Evolutionary conservation across 2,329 filamentous ascomycete species (phyloP), one percentile per base, ranked within the genome.

Genomic region (Aphanoascus verrucosus): DNA sequence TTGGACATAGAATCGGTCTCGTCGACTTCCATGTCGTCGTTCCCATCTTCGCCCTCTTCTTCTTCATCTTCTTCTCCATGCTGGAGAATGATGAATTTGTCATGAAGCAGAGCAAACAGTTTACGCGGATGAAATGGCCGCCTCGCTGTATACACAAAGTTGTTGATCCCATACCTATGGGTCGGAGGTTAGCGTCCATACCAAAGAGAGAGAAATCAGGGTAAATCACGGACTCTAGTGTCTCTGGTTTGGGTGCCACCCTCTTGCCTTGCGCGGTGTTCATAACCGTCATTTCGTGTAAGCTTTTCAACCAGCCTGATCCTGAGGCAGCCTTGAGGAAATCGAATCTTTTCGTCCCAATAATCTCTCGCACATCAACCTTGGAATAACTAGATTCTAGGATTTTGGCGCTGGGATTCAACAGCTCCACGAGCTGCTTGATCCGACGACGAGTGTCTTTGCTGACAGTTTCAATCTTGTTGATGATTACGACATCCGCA

Each of bases 401-500:
- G 4, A 87, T 69, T 62, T 82, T 84, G 42, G 83, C 83, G 0
- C 75, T 73, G 1, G 80, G 84, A 57, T 88, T 88, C 14, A 88
- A 74, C 48, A 79, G 76, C 54, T 74, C 74, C 52, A 86, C 68
- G 8, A 85, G 67, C 0, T 74, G 70, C 2, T 72, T 64, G 52
- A 85, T 74, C 2, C 77, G 70, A 3, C 66, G 61, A 15, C 74
- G 70, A 0, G 71, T 75, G 17, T 62, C 68, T 4, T 68, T 64
- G 40, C 73, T 66, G 12, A 85, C 80, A 56, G 81, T 78, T 56
- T 86, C 83, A 5, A 78, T 72, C 65, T 88, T 88, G 68, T 88
- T 88, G 17, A 87, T 68, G 2, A 87, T 74, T 12, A 88, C 76
- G 5, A 87, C 83, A 58, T 88, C 83, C 0, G 84, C 83, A 60